Base-by-base conservation (phyloP, 768 basidiomycete genomes). In the Termitomyces sp. region DNA sequence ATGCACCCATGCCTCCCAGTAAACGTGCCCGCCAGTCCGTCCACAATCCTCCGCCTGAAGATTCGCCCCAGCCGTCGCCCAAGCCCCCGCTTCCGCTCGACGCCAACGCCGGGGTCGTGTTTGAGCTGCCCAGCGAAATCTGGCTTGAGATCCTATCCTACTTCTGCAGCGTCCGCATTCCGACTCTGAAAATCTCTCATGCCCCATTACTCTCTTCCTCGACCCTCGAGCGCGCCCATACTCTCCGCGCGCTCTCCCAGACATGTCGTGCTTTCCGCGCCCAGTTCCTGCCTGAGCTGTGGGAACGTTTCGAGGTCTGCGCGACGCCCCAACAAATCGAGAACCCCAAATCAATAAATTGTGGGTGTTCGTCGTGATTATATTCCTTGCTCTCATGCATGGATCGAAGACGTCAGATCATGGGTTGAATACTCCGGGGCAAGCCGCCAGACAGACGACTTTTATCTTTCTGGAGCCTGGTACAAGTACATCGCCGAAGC, bases 181-280 rank as follows among this genome's bases (percentile, higher is more conserved):
- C 67, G 22, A 63, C 63, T 11, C 56, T 54, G 24, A 50, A 47
- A 7, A 38, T 59, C 22, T n/a, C 58, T 24, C 36, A 56, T 52
- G 32, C 40, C 16, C 58, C 55, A 14, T n/a, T 65, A 8, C 62
- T 67, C 13, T 64, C 69, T 16, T 33, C 56, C 7, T 50, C 52
- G 2, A 65, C 67, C 57, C 64, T 67, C 28, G 66, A 64, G 32
- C 69, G 71, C 26, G 63, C 65, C n/a, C 65, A 71, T 32, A 61
- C 58, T 11, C 62, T 74, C 14, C 66, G 72, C 2, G 66, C 70
- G 5, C 66, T 74, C 6, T 74, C 74, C 0, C 74, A 74, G 55
- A 72, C 72, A 0, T 72, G 71, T 54, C 60, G 55, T 22, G 47
- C 60, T 0, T 68, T 71, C 46, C 64, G 73, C 10, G 40, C 52